Evolutionary conservation across 371 early-diverging fungal species (phyloP), one percentile per base, ranked within the genome.

Genomic region (Mortierella sp.): DNA sequence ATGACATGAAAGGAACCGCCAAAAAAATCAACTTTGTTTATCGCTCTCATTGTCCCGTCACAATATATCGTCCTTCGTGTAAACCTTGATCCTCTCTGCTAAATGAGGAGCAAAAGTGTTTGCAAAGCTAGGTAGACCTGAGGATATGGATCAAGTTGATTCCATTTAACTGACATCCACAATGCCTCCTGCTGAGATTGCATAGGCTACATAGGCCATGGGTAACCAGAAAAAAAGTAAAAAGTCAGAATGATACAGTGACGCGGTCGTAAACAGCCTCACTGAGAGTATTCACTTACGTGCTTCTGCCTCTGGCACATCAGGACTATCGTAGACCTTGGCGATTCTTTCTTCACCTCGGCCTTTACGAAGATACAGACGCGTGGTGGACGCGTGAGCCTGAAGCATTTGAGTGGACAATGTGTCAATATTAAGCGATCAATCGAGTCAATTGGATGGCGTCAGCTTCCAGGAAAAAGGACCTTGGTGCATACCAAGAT

Each of bases 291-390:
- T 19, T 28, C 9, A 45, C 72, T 48, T 63, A 67, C 74, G 67
- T 4, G 93, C 91, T 73, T 94, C 95, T 24, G 91, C 86, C 58
- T 94, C 95, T 1, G 95, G 94, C 63, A 94, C 83, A 60, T 91
- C 90, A 8, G 96, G 96, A 2, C 92, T 92, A 76, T 96, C 96
- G 69, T 94, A 95, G 41, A 96, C 85, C 76, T 96, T 96, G 64
- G 92, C 93, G 19, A 95, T 87, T 12, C 96, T 84, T 39, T 89
- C 91, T 53, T 96, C 95, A 1, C 92, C 94, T 31, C 93, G 82
- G 1, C 96, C 96, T 74, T 96, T 96, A 52, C 94, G 88, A 60
- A 96, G 82, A 57, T 86, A 94, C 9, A 96, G 70, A 7, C 69
- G 44, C 4, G 78, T 71, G 0, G 80, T 83, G 61, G 84, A 86